Evolutionary conservation across 169 alveolate genomes (phyloP).

Genomic region (Plasmodium cynomolgi): DNA sequence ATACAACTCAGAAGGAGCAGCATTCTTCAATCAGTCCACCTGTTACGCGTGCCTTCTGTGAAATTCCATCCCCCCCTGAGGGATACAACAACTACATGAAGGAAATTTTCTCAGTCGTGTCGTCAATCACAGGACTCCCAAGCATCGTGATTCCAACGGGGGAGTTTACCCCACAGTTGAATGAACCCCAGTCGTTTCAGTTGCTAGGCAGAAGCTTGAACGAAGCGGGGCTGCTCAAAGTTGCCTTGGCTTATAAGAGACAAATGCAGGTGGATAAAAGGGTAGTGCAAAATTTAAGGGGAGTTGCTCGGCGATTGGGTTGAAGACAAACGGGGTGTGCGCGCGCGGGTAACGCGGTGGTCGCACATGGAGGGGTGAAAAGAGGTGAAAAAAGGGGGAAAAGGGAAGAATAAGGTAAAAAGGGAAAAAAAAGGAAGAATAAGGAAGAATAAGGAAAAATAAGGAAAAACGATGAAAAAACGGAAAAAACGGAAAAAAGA

Average conservation of each 20-base stretch:
- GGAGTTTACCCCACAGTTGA: constrained; percentile 22
- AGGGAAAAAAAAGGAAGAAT: not conserved
- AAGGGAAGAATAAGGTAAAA: not conserved
- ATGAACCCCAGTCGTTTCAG: constrained; percentile 57
- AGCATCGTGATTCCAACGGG: constrained; percentile 67
- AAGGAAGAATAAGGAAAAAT: too few relatives aligned
- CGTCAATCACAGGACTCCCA: constrained; percentile 51
- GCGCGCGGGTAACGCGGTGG: not conserved
- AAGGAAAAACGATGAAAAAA: not conserved
- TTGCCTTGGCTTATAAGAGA: constrained; percentile 64
- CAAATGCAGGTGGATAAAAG: constrained; percentile 20
- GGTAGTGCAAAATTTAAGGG: constrained; percentile 10
- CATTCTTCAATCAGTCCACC: not conserved
- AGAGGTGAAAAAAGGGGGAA: too few relatives aligned
- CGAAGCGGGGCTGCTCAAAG: constrained; percentile 23
- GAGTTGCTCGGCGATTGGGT: not conserved
- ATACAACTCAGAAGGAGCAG: not conserved
- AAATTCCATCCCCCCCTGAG: not conserved
- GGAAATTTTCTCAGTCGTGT: constrained; percentile 35
- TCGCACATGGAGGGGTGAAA: not conserved
- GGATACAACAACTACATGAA: constrained; percentile 54
- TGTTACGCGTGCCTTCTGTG: too few relatives aligned
- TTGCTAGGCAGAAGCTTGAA: constrained; percentile 3
- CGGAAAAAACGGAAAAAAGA: not conserved
- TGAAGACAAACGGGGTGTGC: not conserved